phyloP scores from a whole-genome alignment of 2,329 filamentous ascomycete species.

The Bretziella fagacearum region DNA sequence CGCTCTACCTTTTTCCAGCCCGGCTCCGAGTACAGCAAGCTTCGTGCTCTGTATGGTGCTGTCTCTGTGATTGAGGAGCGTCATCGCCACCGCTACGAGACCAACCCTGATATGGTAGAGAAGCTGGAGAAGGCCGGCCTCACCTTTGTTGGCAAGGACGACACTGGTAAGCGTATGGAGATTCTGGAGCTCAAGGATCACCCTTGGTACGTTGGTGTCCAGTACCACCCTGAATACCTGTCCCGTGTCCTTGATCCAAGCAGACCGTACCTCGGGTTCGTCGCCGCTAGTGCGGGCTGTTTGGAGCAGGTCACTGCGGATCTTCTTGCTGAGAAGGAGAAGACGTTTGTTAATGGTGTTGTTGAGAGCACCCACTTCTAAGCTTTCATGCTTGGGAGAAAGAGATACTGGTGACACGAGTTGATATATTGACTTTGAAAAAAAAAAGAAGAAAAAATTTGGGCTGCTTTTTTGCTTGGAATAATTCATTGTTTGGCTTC shows the following conservation, averaged over 20 bases:
- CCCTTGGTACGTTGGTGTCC: constrained; percentile 67
- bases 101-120: constrained; percentile 64
- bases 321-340: constrained; percentile 16
- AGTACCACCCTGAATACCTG: constrained; percentile 80
- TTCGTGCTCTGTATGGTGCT: constrained; percentile 56
- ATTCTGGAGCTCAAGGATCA: constrained; percentile 68
- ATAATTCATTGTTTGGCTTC: background rate
- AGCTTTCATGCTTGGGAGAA: too few relatives aligned
- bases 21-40: constrained; percentile 59
- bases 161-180: constrained; percentile 64
- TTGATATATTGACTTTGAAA: background rate
- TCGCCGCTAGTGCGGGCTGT: constrained; percentile 58
- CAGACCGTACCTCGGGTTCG: constrained; percentile 61
- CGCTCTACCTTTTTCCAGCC: constrained; percentile 60
- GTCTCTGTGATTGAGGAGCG: constrained; percentile 46
- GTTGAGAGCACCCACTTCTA: constrained; percentile 13
- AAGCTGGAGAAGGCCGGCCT: constrained; percentile 52
- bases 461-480: background rate
- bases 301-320: constrained; percentile 30
- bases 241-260: constrained; percentile 57
- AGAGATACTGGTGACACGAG: too few relatives aligned
- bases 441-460: background rate
- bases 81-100: constrained; percentile 80
- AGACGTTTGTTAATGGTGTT: constrained; percentile 11
- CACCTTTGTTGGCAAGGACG: constrained; percentile 63